phyloP scores from a whole-genome alignment of 805 yeast species.

The Kurtzmaniella fragi region DNA sequence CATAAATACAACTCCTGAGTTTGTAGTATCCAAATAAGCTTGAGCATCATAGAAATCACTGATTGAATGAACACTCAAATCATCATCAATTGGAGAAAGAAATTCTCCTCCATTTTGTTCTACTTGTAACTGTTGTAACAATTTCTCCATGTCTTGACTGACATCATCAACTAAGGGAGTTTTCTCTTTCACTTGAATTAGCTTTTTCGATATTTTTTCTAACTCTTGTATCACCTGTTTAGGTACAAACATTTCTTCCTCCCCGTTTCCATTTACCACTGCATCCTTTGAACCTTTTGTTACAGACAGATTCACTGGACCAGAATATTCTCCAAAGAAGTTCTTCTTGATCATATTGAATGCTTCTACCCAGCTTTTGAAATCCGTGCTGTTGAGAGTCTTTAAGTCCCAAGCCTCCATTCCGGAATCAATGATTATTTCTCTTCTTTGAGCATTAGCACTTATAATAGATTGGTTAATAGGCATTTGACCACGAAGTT shows the following conservation, averaged over 20 bases:
- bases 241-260: not conserved
- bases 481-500: conserved; percentile 88
- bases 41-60: conserved; percentile 55
- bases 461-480: conserved; percentile 76
- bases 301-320: not conserved
- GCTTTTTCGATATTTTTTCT: conserved; percentile 15
- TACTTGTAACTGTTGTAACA: conserved; percentile 1
- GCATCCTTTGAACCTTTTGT: conserved; percentile 1
- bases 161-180: conserved; percentile 11
- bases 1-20: conserved; percentile 53
- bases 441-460: conserved; percentile 61
- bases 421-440: conserved; percentile 86
- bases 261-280: conserved; percentile 8
- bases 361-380: conserved; percentile 79
- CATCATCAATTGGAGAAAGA: conserved; percentile 11
- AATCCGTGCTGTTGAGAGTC: conserved; percentile 59
- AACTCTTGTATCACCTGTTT: conserved; percentile 9
- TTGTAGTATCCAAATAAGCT: conserved; percentile 48
- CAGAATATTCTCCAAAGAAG: not conserved
- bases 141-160: conserved; percentile 10
- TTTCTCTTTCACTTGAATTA: conserved; percentile 14
- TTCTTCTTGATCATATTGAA: conserved; percentile 49
- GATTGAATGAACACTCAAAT: conserved; percentile 24
- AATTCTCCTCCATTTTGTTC: conserved; percentile 9
- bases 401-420: conserved; percentile 90